phyloP scores from a whole-genome alignment of 2,329 filamentous ascomycete species.

The Aspergillus udagawae region DNA sequence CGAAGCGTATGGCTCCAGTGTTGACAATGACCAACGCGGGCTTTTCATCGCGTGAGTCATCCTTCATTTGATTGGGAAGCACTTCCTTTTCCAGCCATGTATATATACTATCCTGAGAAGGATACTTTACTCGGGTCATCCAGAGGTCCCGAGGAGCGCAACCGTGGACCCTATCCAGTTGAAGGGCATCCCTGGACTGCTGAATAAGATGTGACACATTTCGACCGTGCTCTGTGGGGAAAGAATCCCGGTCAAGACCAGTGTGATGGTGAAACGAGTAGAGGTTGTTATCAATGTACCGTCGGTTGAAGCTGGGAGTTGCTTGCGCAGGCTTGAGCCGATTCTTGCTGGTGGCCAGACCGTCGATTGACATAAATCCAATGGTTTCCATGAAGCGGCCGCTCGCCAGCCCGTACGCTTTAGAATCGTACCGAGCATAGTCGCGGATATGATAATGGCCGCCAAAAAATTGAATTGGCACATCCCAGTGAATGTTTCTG shows the following conservation, averaged over 20 bases:
- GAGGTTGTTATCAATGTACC: conserved; percentile 93
- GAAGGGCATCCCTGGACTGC: conserved; percentile 63
- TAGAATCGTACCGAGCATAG: conserved; percentile 72
- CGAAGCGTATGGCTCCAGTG: conserved; percentile 88
- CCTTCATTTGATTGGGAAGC: conserved; percentile 63
- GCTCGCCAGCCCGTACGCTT: conserved; percentile 75
- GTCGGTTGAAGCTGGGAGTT: conserved; percentile 62
- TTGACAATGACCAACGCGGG: conserved; percentile 72
- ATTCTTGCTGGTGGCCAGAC: conserved; percentile 47
- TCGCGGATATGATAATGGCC: conserved; percentile 89
- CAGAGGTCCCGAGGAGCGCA: conserved; percentile 78
- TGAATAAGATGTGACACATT: conserved; percentile 69
- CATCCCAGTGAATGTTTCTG: conserved; percentile 70
- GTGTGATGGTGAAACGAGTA: conserved; percentile 80
- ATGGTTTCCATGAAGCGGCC: conserved; percentile 94
- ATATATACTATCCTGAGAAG: conserved; percentile 70
- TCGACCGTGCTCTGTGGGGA: conserved; percentile 69
- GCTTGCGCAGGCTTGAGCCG: conserved; percentile 20
- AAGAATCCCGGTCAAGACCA: conserved; percentile 65
- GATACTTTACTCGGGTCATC: conserved; percentile 75
- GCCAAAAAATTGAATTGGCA: conserved; percentile 85
- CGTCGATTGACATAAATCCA: conserved; percentile 84
- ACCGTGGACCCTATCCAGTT: conserved; percentile 71
- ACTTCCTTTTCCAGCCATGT: conserved; percentile 74
- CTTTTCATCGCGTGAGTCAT: conserved; percentile 54